These are phyloP conservation scores for Claviceps fusiformis DNA, from an alignment of 2,329 filamentous ascomycete species.

Conservation along the genomic window DNA sequence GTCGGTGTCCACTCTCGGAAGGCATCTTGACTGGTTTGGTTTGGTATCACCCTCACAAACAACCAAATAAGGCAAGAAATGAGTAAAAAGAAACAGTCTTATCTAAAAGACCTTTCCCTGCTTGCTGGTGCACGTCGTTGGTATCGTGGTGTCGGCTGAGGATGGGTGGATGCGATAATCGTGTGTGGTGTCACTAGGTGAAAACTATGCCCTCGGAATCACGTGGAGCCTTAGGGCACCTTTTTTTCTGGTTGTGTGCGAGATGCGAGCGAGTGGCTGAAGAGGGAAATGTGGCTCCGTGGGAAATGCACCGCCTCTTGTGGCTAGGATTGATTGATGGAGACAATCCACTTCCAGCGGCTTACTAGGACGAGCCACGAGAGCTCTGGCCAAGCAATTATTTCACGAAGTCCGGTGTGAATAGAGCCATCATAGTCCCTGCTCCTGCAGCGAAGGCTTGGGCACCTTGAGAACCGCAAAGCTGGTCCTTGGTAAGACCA, in stretches of 20 bases:
- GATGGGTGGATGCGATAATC: slow-evolving; percentile 21
- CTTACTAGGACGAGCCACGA: not conserved
- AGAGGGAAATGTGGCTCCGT: not conserved
- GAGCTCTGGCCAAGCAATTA: not conserved
- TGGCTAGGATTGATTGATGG: not conserved
- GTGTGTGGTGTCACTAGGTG: slow-evolving; percentile 20
- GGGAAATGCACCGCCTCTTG: slow-evolving; percentile 3
- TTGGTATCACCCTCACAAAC: slow-evolving; percentile 32
- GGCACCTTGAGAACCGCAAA: not conserved
- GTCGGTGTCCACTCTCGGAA: slow-evolving; percentile 78
- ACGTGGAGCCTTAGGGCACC: slow-evolving; percentile 22
- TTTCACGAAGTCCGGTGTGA: not conserved
- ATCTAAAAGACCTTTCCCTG: slow-evolving; percentile 32
- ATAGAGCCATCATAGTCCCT: not conserved
- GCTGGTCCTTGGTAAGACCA: not conserved
- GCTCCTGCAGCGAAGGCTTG: not conserved
- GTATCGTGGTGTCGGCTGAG: slow-evolving; percentile 15
- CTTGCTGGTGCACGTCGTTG: slow-evolving; percentile 28
- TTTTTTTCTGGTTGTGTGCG: not conserved
- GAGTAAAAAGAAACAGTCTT: slow-evolving; percentile 28
- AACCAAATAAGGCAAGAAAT: slow-evolving; percentile 28
- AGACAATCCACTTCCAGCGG: not conserved
- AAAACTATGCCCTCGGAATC: slow-evolving; percentile 23
- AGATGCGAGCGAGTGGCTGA: slow-evolving; percentile 1
- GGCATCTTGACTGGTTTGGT: slow-evolving; percentile 57